Percentiles rank a stretch among this genome's conserved stretches.
phyloP scores from a whole-genome alignment of 352 stramenopile species.

The Phytopythium delawarense region DNA sequence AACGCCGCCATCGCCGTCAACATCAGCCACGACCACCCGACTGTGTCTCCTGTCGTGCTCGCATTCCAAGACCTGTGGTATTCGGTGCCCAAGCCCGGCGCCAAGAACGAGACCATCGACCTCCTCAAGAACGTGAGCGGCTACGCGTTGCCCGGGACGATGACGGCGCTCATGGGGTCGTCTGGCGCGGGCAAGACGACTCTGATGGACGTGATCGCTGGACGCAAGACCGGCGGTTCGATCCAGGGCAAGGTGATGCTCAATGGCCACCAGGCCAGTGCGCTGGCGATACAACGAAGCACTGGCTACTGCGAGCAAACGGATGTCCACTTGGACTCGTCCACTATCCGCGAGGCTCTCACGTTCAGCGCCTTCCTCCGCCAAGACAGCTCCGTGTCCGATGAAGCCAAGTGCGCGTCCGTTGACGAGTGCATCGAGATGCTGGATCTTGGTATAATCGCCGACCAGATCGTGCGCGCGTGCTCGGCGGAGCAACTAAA shows the following conservation, averaged over 20 bases:
- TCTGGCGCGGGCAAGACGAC: constrained; percentile 89
- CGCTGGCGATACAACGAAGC: constrained; percentile 17
- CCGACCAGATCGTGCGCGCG: constrained; percentile 23
- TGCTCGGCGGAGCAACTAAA: constrained; percentile 30
- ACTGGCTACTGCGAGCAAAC: constrained; percentile 69
- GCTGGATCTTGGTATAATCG: constrained; percentile 20
- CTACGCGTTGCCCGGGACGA: constrained; percentile 28
- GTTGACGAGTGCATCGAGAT: constrained; percentile 33
- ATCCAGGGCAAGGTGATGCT: constrained; percentile 41
- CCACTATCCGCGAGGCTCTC: constrained; percentile 86
- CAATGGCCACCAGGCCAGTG: constrained; percentile 23
- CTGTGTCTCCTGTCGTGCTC: neutral
- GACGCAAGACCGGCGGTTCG: constrained; percentile 76
- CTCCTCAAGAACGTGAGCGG: constrained; percentile 53
- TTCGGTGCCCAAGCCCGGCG: constrained; percentile 1
- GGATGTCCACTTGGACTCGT: constrained; percentile 78
- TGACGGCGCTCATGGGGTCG: constrained; percentile 55
- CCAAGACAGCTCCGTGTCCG: constrained; percentile 18
- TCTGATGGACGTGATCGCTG: constrained; percentile 89
- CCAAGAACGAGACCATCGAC: constrained; percentile 34
- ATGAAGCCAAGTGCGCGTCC: constrained; percentile 16
- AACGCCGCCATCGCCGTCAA: neutral
- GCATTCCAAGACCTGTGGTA: constrained; percentile 11
- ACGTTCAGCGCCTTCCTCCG: constrained; percentile 79
- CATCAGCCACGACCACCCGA: neutral